Percentiles rank a stretch among this genome's conserved stretches.
Conservation (phyloP, 768 basidiomycete species). For the Nidularia sp. region DNA sequence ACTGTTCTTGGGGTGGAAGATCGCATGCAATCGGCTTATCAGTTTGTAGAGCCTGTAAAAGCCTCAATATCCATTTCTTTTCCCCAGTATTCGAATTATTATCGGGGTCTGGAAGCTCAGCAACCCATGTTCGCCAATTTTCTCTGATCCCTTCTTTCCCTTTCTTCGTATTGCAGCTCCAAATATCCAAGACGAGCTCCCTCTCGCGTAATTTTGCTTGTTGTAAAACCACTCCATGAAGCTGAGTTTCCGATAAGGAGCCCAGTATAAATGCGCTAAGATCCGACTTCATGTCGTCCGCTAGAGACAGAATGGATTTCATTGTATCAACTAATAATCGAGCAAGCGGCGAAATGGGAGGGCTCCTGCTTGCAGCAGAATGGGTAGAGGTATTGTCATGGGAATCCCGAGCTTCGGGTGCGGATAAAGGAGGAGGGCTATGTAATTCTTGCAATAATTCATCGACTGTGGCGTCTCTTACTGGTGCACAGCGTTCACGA, state of each 20-base stretch:
- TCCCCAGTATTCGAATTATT: not conserved
- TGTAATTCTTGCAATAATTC: conserved; percentile 24
- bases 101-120: conserved; percentile 4
- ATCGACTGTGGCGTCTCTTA: conserved; percentile 54
- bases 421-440: conserved; percentile 21
- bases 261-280: conserved; percentile 63
- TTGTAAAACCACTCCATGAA: conserved; percentile 40
- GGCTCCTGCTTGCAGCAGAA: no score
- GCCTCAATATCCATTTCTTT: conserved; percentile 41
- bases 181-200: conserved; percentile 46
- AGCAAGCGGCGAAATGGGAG: conserved; percentile 30
- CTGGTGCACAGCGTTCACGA: conserved; percentile 62
- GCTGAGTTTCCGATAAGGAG: conserved; percentile 61
- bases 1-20: conserved; percentile 16
- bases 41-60: conserved; percentile 39
- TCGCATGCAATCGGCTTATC: conserved; percentile 35
- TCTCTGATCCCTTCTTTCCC: conserved; percentile 22
- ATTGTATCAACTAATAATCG: conserved; percentile 41
- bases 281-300: conserved; percentile 67
- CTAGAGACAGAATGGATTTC: conserved; percentile 43
- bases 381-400: no score
- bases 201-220: conserved; percentile 56
- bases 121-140: conserved; percentile 29
- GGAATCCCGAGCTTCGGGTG: not conserved
- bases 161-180: conserved; percentile 27